A percentile compares a stretch with the other conserved stretches of the same genome.
Evolutionary conservation across 208 protist genomes (phyloP).

Genomic region (Leptomonas pyrrhocoris): DNA sequence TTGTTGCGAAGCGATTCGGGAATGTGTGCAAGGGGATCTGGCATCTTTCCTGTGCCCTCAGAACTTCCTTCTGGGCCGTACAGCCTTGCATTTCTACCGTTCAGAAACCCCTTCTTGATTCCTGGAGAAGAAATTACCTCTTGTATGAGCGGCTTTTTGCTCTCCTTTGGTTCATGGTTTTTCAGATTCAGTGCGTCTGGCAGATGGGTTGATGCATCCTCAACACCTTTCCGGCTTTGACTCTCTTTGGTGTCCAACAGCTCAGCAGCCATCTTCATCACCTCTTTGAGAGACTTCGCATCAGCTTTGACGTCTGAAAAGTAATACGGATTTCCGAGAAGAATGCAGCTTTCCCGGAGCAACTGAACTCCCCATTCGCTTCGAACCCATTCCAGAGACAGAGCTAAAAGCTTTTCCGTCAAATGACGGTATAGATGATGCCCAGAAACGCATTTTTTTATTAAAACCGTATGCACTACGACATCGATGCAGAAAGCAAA

Average conservation of each 20-base stretch:
- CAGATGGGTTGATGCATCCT: conserved; percentile 7
- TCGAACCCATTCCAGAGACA: conserved; percentile 81
- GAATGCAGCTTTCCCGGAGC: conserved; percentile 37
- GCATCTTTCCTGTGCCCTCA: conserved; percentile 55
- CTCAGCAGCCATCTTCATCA: conserved; percentile 29
- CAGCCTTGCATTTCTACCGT: conserved; percentile 29
- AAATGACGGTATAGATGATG: conserved; percentile 68
- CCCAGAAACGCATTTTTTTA: conserved; percentile 36
- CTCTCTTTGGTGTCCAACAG: conserved; percentile 30
- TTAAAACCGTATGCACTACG: conserved; percentile 77
- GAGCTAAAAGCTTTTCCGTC: conserved; percentile 52
- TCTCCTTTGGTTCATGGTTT: conserved; percentile 7
- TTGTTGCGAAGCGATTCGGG: conserved; percentile 68
- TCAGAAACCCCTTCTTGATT: conserved; percentile 80
- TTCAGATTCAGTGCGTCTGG: conserved; percentile 23
- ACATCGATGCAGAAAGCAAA: conserved; percentile 72
- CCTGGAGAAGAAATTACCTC: conserved; percentile 57
- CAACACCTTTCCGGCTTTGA: not conserved
- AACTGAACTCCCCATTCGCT: conserved; percentile 73
- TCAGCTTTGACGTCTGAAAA: conserved; percentile 6
- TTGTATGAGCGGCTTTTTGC: conserved; percentile 49
- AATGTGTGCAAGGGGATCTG: conserved; percentile 74
- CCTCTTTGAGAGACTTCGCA: conserved; percentile 11
- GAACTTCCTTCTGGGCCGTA: conserved; percentile 64
- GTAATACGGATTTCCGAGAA: conserved; percentile 53